phyloP scores from a whole-genome alignment of 2,329 filamentous ascomycete genomes.

The Hypoxylon sp. region DNA sequence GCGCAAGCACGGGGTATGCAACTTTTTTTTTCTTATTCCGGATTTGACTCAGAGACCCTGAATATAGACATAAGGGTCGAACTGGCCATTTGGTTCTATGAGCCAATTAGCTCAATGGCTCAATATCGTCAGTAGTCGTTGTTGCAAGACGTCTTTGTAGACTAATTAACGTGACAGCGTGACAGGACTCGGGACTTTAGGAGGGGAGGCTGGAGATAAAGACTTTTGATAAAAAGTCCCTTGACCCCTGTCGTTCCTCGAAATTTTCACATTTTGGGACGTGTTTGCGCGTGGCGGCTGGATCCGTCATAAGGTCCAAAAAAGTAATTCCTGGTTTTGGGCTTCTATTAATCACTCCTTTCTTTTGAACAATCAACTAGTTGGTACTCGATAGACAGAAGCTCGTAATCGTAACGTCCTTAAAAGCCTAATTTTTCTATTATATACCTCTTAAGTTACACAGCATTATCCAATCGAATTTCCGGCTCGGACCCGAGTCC shows the following conservation, averaged over 20 bases:
- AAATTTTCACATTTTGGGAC: slow-evolving; percentile 44
- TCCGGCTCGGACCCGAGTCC: slow-evolving; percentile 45
- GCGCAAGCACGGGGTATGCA: not conserved
- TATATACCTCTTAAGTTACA: slow-evolving; percentile 40
- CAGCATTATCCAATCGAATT: slow-evolving; percentile 37
- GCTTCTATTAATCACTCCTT: slow-evolving; percentile 28
- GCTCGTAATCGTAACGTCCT: slow-evolving; percentile 28
- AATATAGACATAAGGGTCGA: not conserved
- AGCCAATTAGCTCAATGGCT: slow-evolving; percentile 2
- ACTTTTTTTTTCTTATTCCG: not conserved
- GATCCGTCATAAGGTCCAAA: slow-evolving; percentile 36
- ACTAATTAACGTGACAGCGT: not conserved
- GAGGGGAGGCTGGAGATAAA: slow-evolving; percentile 37
- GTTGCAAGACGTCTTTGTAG: not conserved
- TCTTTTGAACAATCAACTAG: slow-evolving; percentile 29
- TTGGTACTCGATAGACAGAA: slow-evolving; percentile 11
- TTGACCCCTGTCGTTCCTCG: slow-evolving; percentile 43
- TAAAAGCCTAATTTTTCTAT: slow-evolving; percentile 21
- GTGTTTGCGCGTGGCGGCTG: slow-evolving; percentile 45
- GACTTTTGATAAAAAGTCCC: slow-evolving; percentile 40
- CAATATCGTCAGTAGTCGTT: slow-evolving; percentile 6
- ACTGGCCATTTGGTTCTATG: not conserved
- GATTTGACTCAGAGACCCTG: not conserved
- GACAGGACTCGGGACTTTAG: slow-evolving; percentile 25
- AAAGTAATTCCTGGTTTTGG: slow-evolving; percentile 35